Percentiles rank a stretch among this genome's conserved stretches.
These are phyloP conservation scores for Paramarasmius palmivorus DNA, from an alignment of 1,284 basidiomycete genomes.

Conservation along the genomic window DNA sequence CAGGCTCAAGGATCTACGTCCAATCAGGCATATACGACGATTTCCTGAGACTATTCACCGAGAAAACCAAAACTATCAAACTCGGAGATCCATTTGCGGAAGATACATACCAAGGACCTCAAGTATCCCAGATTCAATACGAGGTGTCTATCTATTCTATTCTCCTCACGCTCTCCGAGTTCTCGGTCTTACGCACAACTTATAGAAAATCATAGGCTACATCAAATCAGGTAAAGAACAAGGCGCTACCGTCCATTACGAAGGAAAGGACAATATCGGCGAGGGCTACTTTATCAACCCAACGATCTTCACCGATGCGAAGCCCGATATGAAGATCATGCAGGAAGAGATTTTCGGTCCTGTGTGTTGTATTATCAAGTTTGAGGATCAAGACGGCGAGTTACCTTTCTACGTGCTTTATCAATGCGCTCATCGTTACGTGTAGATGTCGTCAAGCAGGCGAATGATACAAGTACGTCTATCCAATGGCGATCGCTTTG, in stretches of 20 bases:
- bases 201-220: constrained; percentile 79
- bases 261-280: constrained; percentile 76
- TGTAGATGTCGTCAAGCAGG: constrained; percentile 64
- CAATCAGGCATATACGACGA: constrained; percentile 82
- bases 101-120: constrained; percentile 82
- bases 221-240: constrained; percentile 83
- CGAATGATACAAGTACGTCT: constrained; percentile 72
- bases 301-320: constrained; percentile 82
- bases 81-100: constrained; percentile 81
- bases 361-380: constrained; percentile 74
- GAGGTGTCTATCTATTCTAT: constrained; percentile 42
- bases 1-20: constrained; percentile 85
- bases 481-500: neutral
- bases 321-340: constrained; percentile 81
- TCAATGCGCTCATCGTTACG: constrained; percentile 3
- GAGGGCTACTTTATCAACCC: constrained; percentile 51
- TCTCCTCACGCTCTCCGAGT: neutral
- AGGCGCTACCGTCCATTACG: constrained; percentile 81
- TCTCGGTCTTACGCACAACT: neutral
- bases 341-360: constrained; percentile 92
- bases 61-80: constrained; percentile 42
- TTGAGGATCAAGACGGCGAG: constrained; percentile 56
- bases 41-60: constrained; percentile 66
- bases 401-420: constrained; percentile 4
- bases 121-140: constrained; percentile 74